A percentile compares a stretch with the other conserved stretches of the same genome.
Evolutionary conservation across 1,284 basidiomycete species (phyloP).

Genomic region (Dichomitus squalens): DNA sequence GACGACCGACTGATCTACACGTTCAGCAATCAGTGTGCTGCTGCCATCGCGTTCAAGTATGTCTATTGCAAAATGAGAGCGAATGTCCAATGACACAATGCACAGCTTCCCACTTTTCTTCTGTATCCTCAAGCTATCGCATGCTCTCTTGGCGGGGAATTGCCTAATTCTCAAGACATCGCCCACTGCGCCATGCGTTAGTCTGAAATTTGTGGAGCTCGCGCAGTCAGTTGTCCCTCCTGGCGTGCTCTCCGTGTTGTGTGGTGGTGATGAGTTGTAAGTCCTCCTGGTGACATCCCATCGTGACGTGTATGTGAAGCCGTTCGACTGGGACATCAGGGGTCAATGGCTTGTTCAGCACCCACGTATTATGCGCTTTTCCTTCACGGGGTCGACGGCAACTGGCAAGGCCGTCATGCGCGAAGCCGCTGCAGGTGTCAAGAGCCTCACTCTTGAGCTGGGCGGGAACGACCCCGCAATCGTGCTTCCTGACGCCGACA

Average conservation of each 20-base stretch:
- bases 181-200: slow-evolving; percentile 14
- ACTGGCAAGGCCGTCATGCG: slow-evolving; percentile 19
- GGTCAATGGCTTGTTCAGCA: slow-evolving; percentile 18
- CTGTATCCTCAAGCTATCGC: slow-evolving; percentile 55
- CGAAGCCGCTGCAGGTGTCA: slow-evolving; percentile 13
- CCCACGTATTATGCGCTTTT: slow-evolving; percentile 18
- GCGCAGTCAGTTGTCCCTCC: slow-evolving; percentile 22
- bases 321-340: background rate
- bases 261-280: slow-evolving; percentile 18
- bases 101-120: slow-evolving; percentile 37
- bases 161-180: slow-evolving; percentile 53
- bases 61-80: background rate
- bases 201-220: slow-evolving; percentile 19
- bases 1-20: background rate
- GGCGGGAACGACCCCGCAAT: slow-evolving; percentile 25
- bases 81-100: too few relatives aligned
- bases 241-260: slow-evolving; percentile 21
- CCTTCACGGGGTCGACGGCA: slow-evolving; percentile 18
- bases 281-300: background rate
- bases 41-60: slow-evolving; percentile 15
- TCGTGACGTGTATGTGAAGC: background rate
- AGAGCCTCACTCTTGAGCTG: slow-evolving; percentile 21
- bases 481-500: slow-evolving; percentile 17
- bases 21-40: slow-evolving; percentile 1
- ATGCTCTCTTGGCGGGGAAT: slow-evolving; percentile 57